Evolutionary conservation across 2,329 filamentous ascomycete genomes (phyloP).

Genomic region (Phyllosticta citriasiana): DNA sequence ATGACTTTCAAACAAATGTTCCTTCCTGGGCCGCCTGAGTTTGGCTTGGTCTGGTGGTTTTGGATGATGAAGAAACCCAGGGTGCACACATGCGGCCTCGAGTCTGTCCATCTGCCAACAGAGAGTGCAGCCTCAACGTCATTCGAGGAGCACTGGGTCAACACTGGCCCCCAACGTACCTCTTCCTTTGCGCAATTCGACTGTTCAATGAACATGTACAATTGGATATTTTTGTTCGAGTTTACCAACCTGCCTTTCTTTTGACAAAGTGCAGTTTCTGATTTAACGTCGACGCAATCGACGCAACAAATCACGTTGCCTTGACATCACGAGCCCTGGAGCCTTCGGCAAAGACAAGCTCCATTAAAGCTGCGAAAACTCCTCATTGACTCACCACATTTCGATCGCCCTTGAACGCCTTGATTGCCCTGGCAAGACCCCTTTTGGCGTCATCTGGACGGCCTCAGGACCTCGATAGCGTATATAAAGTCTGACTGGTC

Average conservation of each 20-base stretch:
- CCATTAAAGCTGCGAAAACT: neutral
- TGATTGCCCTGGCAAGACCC: neutral
- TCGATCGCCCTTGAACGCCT: neutral
- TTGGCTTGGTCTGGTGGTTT: neutral
- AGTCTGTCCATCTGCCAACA: neutral
- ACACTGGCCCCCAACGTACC: neutral
- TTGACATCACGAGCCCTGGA: neutral
- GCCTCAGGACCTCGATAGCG: neutral
- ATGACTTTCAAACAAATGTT: neutral
- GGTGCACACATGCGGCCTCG: neutral
- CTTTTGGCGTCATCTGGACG: constrained; percentile 1
- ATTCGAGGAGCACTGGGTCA: neutral
- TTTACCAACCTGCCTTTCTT: neutral
- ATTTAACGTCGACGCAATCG: neutral
- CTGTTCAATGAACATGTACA: neutral
- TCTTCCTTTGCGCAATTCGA: neutral
- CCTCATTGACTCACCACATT: constrained; percentile 3
- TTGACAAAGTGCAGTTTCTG: neutral
- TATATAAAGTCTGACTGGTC: constrained; percentile 2
- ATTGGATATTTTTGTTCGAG: neutral
- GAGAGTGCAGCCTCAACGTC: neutral
- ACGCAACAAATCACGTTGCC: neutral
- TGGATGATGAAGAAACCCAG: neutral
- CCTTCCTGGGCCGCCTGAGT: neutral
- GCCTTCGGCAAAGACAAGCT: neutral